phyloP scores from a whole-genome alignment of 1,284 basidiomycete genomes.

The Ganoderma lucidum region DNA sequence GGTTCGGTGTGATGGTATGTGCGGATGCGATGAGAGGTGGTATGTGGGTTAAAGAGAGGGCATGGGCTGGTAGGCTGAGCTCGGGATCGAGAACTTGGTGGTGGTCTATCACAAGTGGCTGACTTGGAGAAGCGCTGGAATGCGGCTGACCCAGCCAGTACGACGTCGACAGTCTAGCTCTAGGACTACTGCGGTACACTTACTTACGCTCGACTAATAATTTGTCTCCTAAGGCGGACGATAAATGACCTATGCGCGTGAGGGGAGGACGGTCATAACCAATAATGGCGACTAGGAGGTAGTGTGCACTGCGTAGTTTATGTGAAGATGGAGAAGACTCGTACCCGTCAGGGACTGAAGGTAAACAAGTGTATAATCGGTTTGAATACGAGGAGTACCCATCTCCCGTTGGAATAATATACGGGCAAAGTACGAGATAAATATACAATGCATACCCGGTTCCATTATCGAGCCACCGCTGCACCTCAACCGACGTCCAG shows the following conservation, averaged over 20 bases:
- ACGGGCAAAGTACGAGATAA: background rate
- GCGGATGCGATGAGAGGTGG: background rate
- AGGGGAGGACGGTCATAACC: too few species aligned
- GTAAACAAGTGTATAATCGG: too few species aligned
- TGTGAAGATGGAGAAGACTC: background rate
- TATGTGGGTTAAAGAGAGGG: background rate
- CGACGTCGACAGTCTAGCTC: too few species aligned
- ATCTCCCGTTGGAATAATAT: too few species aligned
- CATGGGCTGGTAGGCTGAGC: background rate
- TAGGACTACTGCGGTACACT: background rate
- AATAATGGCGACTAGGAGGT: background rate
- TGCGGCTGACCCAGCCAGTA: too few species aligned
- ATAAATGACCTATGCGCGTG: too few species aligned
- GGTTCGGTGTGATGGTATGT: background rate
- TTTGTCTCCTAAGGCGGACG: too few species aligned
- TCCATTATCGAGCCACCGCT: background rate
- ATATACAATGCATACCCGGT: background rate
- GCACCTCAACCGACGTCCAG: slow-evolving; percentile 62
- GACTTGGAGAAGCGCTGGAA: slow-evolving; percentile 13
- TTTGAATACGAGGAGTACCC: too few species aligned
- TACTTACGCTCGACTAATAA: too few species aligned
- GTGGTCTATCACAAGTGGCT: slow-evolving; percentile 22
- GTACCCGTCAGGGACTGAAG: too few species aligned
- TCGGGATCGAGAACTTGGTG: background rate
- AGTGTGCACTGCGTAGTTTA: background rate